Base-by-base conservation (phyloP, 169 alveolate species). In the Cryptosporidium bovis region DNA sequence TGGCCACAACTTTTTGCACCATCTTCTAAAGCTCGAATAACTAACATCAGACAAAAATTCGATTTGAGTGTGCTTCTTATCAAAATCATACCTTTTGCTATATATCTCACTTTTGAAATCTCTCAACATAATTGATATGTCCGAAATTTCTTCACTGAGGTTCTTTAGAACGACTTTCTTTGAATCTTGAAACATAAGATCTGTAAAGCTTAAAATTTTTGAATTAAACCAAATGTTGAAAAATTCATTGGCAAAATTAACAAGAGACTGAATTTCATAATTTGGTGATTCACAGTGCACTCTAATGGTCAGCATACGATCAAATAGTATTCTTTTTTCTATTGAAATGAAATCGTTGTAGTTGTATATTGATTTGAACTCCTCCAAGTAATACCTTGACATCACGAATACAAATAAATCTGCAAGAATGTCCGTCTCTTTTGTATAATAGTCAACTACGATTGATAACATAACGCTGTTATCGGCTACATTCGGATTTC, bases 21-120 rank as follows among this genome's bases (percentile, higher is more conserved):
- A 69, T 10, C 12, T 53, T 29, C 36, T 24, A 27, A 69, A 69
- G 3, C 56, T 18, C 4, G 56, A 16, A 56, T 53, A 69, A 40
- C n/a, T 53, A 5, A 69, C n/a, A 24, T 31, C 33, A 12, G 83
- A 69, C 5, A 69, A 15, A 18, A 69, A 69, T 18, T 69, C 66
- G 16, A 55, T 33, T 16, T 53, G 34, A 20, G 55, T 34, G 6
- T 24, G 46, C 16, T 34, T 69, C 13, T 44, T 29, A 27, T 69
- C 40, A n/a, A 69, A 69, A 7, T 69, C 51, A 12, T 53, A 69
- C n/a, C 83, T 69, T 51, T 69, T 69, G n/a, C 51, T 44, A 34
- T 27, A 29, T 3, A 69, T 69, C 55, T 69, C 83, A 5, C 31
- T 34, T 20, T 50, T 53, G 20, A 66, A 66, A 16, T 18, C 20